Base-by-base conservation (phyloP, 371 early-diverging fungal genomes). In the Mortierella sp. region DNA sequence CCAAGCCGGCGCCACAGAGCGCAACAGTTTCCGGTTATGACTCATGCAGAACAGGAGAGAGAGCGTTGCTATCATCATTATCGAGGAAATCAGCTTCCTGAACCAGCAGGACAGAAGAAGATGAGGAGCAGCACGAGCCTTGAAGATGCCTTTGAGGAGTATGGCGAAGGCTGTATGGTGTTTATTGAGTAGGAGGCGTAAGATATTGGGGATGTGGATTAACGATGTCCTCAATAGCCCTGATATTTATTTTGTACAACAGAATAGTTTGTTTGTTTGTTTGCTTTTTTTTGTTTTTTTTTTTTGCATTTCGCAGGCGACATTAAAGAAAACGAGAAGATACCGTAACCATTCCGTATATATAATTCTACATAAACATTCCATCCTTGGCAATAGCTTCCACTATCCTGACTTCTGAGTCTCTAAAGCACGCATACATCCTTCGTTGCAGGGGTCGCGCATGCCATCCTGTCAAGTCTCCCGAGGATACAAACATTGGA, bases 351-450 rank as follows among this genome's bases (percentile, higher is more conserved):
- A 5, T 55, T 28, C 16, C 22, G 6, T 12, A 26, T 55, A 12
- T 24, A 55, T 55, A 26, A 55, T 26, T 35, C 69, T 75, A 80
- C 75, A 75, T 68, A 61, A 71, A 80, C 72, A 80, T 75, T 57
- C 80, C 75, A 43, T 80, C 80, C 52, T 80, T 80, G 22, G 80
- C 72, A 35, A 80, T 61, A 5, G 80, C 75, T 49, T 80, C 80
- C 14, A 80, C 75, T 28, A 80, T 67, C 28, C 80, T 67, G 26
- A 68, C 80, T 49, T 80, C 75, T 8, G 72, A 68, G 11, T 75
- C 72, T 69, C 58, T 67, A 62, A 75, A 80, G 55, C 80, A 80
- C 0, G 75, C 80, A 61, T 80, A 80, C 72, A 80, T 70, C 40
- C 80, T 64, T 47, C 80, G 68, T 45, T 72, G 75, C 12, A 80